Conservation (phyloP, 495 filamentous ascomycete genomes). For the Neurospora hispaniola region DNA sequence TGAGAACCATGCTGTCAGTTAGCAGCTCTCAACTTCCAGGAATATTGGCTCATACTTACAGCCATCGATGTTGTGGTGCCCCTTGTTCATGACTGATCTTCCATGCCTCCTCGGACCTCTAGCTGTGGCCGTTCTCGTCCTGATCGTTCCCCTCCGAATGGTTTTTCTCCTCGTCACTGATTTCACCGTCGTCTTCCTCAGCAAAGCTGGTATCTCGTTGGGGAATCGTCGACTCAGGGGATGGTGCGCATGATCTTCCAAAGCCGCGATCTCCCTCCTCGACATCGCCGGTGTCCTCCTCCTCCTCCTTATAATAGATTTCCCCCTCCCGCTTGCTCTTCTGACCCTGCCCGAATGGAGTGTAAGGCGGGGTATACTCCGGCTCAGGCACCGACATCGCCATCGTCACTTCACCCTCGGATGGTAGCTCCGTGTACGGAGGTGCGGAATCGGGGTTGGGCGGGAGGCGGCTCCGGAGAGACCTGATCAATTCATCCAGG, state of each 20-base stretch:
- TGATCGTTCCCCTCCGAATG: neutral
- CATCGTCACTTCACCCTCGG: neutral
- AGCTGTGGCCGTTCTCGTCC: neutral
- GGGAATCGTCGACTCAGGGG: neutral
- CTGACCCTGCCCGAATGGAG: neutral
- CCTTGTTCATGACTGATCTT: neutral
- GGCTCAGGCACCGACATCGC: neutral
- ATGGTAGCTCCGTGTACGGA: neutral
- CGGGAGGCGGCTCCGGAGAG: no score
- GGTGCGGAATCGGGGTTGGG: neutral
- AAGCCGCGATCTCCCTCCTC: neutral
- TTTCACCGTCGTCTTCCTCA: neutral
- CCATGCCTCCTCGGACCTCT: neutral
- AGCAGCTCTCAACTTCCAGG: neutral
- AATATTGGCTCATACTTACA: neutral
- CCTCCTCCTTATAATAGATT: neutral
- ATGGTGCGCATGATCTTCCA: neutral
- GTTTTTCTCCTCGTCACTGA: neutral
- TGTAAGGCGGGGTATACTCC: neutral
- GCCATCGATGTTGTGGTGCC: neutral
- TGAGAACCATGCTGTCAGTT: neutral
- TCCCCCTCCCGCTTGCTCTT: neutral
- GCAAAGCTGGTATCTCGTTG: neutral
- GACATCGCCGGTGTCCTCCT: neutral
- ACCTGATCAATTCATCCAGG: no score